Evolutionary conservation across 2,329 filamentous ascomycete genomes (phyloP), one percentile per base, ranked within the genome.

Genomic region (Blastomyces emzantsi): DNA sequence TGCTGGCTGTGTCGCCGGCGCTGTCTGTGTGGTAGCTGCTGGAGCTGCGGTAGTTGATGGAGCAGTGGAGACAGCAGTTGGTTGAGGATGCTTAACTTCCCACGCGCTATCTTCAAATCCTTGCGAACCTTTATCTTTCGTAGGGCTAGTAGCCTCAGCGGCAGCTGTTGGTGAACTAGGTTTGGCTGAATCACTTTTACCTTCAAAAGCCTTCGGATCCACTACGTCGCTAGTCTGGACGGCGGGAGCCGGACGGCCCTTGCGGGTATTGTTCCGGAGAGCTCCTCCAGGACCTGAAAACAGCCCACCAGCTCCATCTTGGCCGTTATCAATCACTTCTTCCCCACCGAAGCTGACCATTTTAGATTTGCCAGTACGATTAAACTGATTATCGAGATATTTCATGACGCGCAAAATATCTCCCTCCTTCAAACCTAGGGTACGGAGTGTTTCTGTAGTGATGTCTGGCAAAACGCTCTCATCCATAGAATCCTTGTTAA

Each of bases 51-150:
- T 62, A 68, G 66, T 67, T 54, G 76, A 65, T 68, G 78, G 67
- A 75, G 67, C 67, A 30, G 66, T 36, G 3, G 67, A 28, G n/a
- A 71, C 67, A 60, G 70, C 62, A 60, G 76, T 69, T 62, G 87
- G 83, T 72, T 86, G 88, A 17, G 88, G 84, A 22, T 91, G 90
- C 78, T 97, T 97, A 60, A 96, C 88, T 71, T 95, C 90, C 94
- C 94, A 99, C 9, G 94, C 94, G 79, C 97, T 91, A 72, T 97
- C 94, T 61, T 99, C 94, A 71, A 97, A 97, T 2, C 90, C 90
- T 64, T 81, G 79, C 52, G 77, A 71, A 45, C 76, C 75, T 60
- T 79, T 78, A 64, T 83, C 81, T 47, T 82, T 79, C 47, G 79
- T 9, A 75, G 76, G 64, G 78, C 74, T 17, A 79, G 74, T 57